Conservation (phyloP, 139 green algal genomes). For the Pseudopediastrum boryanum region DNA sequence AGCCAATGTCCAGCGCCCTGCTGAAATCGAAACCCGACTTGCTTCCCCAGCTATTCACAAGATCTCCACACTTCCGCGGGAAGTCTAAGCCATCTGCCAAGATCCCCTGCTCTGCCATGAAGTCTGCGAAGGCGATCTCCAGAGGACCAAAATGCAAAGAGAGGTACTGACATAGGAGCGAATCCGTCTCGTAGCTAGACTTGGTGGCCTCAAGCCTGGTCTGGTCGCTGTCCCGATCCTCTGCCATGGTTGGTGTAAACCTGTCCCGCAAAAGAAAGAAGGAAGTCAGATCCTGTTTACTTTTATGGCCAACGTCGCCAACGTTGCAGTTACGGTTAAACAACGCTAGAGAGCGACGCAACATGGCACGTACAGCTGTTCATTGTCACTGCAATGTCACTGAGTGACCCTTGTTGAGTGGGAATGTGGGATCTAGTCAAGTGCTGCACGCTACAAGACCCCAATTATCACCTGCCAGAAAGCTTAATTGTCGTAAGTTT, state of each 20-base stretch:
- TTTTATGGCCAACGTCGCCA: no score
- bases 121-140: conserved; percentile 38
- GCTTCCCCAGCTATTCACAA: conserved; percentile 37
- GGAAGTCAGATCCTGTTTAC: no score
- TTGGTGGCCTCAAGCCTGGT: conserved; percentile 52
- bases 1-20: conserved; percentile 79
- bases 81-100: conserved; percentile 42
- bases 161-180: conserved; percentile 58
- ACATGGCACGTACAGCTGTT: no score
- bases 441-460: no score
- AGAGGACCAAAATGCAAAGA: conserved; percentile 56
- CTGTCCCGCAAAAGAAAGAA: no score
- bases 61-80: conserved; percentile 44
- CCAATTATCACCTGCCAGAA: no score
- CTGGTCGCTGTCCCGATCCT: conserved; percentile 37
- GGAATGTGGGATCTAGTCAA: no score
- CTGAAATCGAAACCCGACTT: background rate
- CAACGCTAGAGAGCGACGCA: no score
- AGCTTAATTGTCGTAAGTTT: no score
- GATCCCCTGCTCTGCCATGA: conserved; percentile 35
- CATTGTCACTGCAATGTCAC: no score
- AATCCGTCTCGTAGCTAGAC: conserved; percentile 58
- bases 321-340: no score
- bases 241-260: conserved; percentile 52
- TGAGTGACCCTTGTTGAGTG: no score